A percentile compares a stretch with the other conserved stretches of the same genome.
Evolutionary conservation across 495 filamentous ascomycete species (phyloP).

Genomic region (Entonaema liquescens): DNA sequence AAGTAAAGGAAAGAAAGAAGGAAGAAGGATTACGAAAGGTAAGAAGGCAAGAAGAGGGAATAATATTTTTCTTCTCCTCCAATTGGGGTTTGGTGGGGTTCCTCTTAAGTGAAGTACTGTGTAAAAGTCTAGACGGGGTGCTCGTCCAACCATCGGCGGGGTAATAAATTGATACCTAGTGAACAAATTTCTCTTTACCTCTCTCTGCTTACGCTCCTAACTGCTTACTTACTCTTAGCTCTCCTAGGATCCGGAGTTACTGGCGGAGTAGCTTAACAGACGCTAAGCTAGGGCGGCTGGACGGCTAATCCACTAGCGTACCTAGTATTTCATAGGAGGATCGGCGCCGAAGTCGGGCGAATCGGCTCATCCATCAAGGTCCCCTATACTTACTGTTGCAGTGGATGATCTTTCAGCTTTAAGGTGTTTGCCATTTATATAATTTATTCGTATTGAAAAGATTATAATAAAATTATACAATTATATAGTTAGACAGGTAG

Average conservation of each 20-base stretch:
- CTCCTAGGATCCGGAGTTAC: slow-evolving; percentile 34
- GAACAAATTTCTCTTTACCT: slow-evolving; percentile 2
- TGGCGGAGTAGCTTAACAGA: slow-evolving; percentile 27
- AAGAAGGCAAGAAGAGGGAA: slow-evolving; percentile 6
- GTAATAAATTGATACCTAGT: slow-evolving; percentile 11
- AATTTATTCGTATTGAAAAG: background rate
- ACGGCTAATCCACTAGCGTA: background rate
- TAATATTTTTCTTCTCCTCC: slow-evolving; percentile 16
- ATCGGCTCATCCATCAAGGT: slow-evolving; percentile 34
- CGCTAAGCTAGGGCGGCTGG: too few species aligned
- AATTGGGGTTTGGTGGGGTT: slow-evolving; percentile 37
- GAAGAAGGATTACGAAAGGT: slow-evolving; percentile 2
- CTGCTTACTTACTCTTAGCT: background rate
- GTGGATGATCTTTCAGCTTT: background rate
- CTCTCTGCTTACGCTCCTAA: slow-evolving; percentile 7
- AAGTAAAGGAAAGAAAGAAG: slow-evolving; percentile 2
- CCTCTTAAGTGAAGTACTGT: slow-evolving; percentile 11
- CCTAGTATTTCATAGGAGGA: slow-evolving; percentile 9
- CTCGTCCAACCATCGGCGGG: slow-evolving; percentile 19
- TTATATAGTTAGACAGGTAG: background rate
- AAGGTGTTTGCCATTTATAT: background rate
- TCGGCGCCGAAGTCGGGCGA: slow-evolving; percentile 37
- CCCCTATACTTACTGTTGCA: background rate
- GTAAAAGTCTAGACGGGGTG: background rate
- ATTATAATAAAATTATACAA: background rate